A percentile compares a stretch with the other conserved stretches of the same genome.
phyloP scores from a whole-genome alignment of 176 grass and related monocot species.

The Oryza glumipatula region DNA sequence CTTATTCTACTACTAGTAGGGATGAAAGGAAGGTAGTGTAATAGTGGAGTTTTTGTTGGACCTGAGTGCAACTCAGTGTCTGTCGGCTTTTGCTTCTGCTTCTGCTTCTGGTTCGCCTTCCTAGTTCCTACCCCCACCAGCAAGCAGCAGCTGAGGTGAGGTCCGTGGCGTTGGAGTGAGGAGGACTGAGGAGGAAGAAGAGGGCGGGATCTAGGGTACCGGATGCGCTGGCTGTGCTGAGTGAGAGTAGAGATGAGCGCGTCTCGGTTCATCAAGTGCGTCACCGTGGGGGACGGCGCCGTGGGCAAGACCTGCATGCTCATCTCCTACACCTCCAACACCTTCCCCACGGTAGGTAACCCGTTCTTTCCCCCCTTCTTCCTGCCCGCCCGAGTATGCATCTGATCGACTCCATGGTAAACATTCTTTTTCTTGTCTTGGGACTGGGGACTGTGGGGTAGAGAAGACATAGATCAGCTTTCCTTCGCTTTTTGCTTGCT shows the following conservation, averaged over 20 bases:
- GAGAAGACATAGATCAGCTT: neutral
- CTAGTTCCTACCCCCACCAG: neutral
- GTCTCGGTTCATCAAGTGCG: constrained; percentile 63
- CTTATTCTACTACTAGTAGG: too few relatives aligned
- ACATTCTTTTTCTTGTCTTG: too few relatives aligned
- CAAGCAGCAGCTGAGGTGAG: neutral
- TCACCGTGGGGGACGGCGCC: constrained; percentile 54
- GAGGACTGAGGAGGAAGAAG: neutral
- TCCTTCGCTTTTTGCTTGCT: neutral
- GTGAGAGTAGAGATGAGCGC: constrained; percentile 44
- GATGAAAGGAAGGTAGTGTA: too few relatives aligned
- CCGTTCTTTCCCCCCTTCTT: neutral
- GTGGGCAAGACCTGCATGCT: constrained; percentile 59
- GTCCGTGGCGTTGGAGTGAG: neutral
- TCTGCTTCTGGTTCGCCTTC: neutral
- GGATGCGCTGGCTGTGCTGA: neutral
- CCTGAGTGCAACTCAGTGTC: neutral
- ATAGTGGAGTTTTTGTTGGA: neutral
- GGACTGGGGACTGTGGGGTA: too few relatives aligned
- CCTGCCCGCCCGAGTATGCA: neutral
- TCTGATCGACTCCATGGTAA: too few relatives aligned
- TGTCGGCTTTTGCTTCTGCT: neutral
- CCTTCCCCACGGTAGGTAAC: constrained; percentile 39
- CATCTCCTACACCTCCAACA: constrained; percentile 59
- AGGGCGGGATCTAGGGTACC: constrained; percentile 1